These are phyloP conservation scores for Leucosporidium scottii DNA, from an alignment of 768 basidiomycete genomes.

Conservation along the genomic window DNA sequence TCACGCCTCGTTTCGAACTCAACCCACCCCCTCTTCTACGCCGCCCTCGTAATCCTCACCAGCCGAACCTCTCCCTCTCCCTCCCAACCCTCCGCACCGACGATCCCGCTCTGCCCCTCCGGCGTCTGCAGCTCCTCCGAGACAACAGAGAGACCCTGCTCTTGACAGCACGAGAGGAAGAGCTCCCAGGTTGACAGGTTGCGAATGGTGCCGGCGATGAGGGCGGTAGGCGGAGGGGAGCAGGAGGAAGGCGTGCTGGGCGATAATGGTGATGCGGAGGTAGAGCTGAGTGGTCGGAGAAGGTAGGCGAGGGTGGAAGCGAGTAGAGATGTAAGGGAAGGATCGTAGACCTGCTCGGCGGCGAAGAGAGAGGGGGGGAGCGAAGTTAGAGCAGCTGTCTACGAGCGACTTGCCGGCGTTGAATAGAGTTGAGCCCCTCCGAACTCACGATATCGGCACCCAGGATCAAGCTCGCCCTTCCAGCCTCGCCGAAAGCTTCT, in stretches of 20 bases:
- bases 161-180: slow-evolving; percentile 6
- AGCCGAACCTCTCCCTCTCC: slow-evolving; percentile 26
- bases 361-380: background rate
- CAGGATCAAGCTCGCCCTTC: slow-evolving; percentile 8
- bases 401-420: too few species aligned
- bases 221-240: background rate
- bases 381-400: background rate
- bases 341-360: slow-evolving; percentile 28
- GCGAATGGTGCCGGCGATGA: slow-evolving; percentile 28
- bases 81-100: slow-evolving; percentile 29
- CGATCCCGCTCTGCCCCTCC: slow-evolving; percentile 7
- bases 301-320: slow-evolving; percentile 11
- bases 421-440: too few species aligned
- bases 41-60: slow-evolving; percentile 2
- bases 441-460: slow-evolving; percentile 27
- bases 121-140: background rate
- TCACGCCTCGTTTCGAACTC: too few species aligned
- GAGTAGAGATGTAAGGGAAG: slow-evolving; percentile 1
- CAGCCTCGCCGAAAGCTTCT: background rate
- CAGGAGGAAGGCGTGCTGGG: background rate
- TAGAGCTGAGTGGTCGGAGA: background rate
- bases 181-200: slow-evolving; percentile 22
- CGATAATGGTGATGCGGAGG: background rate
- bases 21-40: background rate
- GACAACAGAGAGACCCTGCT: background rate